phyloP scores from a whole-genome alignment of 805 yeast species.

The Wickerhamomyces ciferrii region DNA sequence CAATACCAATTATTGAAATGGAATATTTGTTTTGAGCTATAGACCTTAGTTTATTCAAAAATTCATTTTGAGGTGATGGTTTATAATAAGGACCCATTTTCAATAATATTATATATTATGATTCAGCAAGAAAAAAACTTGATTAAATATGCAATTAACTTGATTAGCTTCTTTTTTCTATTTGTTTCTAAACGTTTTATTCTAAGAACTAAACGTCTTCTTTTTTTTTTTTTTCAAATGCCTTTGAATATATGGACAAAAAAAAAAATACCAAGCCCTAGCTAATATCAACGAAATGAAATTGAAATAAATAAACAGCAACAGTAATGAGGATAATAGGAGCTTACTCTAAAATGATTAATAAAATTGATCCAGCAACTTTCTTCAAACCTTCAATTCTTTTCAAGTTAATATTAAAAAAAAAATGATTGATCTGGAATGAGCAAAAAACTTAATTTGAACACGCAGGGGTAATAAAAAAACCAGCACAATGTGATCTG shows the following conservation, averaged over 20 bases:
- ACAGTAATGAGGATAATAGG: no score
- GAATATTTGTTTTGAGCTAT: background rate
- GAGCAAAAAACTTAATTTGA: background rate
- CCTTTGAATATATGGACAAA: no score
- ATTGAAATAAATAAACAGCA: background rate
- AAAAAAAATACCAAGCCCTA: background rate
- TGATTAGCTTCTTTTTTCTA: no score
- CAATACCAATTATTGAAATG: conserved; percentile 7
- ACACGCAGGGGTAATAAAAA: background rate
- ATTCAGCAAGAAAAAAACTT: no score
- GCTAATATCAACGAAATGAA: background rate
- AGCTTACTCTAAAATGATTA: background rate
- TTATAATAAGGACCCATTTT: background rate
- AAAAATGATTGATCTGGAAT: background rate
- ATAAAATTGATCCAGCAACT: background rate
- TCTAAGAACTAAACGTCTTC: no score
- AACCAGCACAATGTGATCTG: background rate
- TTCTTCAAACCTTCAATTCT: no score
- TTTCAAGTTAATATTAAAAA: no score
- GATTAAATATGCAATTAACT: background rate
- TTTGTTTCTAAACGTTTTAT: no score
- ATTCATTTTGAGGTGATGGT: background rate
- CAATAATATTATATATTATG: no score
- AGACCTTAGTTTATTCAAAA: background rate
- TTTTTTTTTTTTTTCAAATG: no score